Evolutionary conservation across 345 rosid species (phyloP), one percentile per base, ranked within the genome.

Genomic region (Citrus maxima): DNA sequence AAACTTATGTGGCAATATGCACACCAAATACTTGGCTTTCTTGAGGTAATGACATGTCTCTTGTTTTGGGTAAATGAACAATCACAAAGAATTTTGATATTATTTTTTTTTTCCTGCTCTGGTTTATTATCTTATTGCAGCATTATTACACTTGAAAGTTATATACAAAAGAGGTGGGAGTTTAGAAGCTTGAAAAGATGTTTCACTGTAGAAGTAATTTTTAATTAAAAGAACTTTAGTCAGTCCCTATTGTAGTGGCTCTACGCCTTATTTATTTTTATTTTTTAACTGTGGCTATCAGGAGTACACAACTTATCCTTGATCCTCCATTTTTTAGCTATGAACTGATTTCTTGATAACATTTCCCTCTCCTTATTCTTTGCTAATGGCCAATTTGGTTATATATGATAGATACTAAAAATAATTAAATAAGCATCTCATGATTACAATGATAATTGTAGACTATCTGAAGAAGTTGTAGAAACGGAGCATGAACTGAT

Each of bases 401-500:
- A 21, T 16, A 35, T 38, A 38, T 70, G 35, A 60, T 54, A 63
- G 6, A 27, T 67, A 3, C 24, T 40, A 14, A 59, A 67, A 42
- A 7, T 79, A 54, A 27, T 46, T 10, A 73, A 38, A 35, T 32
- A 56, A 63, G 35, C 12, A 19, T 75, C 67, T n/a, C 54, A 18
- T 68, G 32, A 62, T 73, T 54, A 35, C 86, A 65, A 66, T 82
- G 30, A 68, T 82, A 19, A 77, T 69, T 81, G 81, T 85, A 96
- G 99, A 85, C 79, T 96, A 82, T 88, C 97, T 40, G 99, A 96
- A 84, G 99, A 96, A 89, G 97, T 93, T 5, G 92, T 88, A 76
- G 99, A 96, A 80, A 88, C 89, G 93, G 88, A 96, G 87, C 98
- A 94, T n/a, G 99, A 96, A 83, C 79, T 94, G 81, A 88, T 82